Evolutionary conservation across 352 stramenopile genomes (phyloP).

Genomic region (Phytophthora rubi): DNA sequence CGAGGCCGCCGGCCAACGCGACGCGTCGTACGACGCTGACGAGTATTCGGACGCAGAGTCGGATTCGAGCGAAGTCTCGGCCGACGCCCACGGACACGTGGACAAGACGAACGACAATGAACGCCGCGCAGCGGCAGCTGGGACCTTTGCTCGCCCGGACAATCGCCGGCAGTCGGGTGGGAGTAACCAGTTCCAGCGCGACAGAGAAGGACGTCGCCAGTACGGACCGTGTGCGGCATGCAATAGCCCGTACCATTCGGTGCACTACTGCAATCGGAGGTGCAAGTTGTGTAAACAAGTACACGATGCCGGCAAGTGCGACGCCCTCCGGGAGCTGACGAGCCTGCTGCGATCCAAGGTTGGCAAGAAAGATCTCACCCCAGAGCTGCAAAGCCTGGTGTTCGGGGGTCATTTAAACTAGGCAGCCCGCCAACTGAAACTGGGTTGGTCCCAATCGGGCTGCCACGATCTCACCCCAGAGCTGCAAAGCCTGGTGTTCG

Average conservation of each 20-base stretch:
- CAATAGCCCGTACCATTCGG: background rate
- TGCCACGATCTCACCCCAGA: background rate
- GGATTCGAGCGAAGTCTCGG: no score
- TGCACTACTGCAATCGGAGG: background rate
- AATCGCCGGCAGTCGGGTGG: background rate
- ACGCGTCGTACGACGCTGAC: no score
- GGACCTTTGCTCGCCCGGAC: background rate
- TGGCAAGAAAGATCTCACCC: slow-evolving; percentile 1
- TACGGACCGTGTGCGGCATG: background rate
- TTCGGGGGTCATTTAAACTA: no score
- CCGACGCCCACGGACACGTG: background rate
- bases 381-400: no score
- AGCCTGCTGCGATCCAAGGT: background rate
- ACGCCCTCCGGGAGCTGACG: background rate
- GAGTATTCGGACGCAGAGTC: no score
- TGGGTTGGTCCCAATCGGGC: no score
- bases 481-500: no score
- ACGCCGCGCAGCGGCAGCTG: no score
- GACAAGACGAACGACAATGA: background rate
- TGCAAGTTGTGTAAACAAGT: slow-evolving; percentile 10
- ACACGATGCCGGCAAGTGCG: background rate
- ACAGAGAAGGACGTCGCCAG: no score
- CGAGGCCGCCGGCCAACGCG: no score
- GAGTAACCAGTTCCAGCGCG: background rate
- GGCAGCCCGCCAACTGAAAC: no score